Conservation (phyloP, 805 yeast genomes). For the Kazachstania psychrophila region DNA sequence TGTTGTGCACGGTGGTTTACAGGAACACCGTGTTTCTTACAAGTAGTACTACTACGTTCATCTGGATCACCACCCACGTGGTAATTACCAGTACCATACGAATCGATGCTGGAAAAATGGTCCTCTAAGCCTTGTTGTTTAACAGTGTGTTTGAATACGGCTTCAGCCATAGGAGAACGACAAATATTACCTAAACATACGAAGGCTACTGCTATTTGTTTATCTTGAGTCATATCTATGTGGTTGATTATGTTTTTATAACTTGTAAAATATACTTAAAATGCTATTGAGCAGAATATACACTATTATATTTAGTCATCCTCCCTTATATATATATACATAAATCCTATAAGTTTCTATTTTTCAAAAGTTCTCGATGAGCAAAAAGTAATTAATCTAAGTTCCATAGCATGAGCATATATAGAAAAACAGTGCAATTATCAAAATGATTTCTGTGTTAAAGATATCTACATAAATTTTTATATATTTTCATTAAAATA, state of each 20-base stretch:
- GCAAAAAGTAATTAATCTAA: too few species aligned
- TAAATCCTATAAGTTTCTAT: too few species aligned
- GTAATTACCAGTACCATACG: slow-evolving; percentile 82
- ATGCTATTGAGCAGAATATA: too few species aligned
- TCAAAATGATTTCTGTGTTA: too few species aligned
- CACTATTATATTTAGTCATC: too few species aligned
- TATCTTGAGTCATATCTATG: slow-evolving; percentile 15
- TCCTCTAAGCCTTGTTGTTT: slow-evolving; percentile 35
- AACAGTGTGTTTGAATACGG: slow-evolving; percentile 66
- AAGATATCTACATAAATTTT: too few species aligned
- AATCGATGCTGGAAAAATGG: slow-evolving; percentile 54
- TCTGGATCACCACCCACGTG: slow-evolving; percentile 83
- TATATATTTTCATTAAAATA: not conserved
- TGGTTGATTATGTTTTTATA: too few species aligned
- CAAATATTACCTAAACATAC: slow-evolving; percentile 89
- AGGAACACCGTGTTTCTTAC: slow-evolving; percentile 63
- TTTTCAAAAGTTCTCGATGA: too few species aligned
- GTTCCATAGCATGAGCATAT: too few species aligned
- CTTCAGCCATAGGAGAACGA: slow-evolving; percentile 98
- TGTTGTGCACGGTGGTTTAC: slow-evolving; percentile 70
- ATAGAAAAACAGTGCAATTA: too few species aligned
- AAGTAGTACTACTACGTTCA: slow-evolving; percentile 56
- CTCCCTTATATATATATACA: too few species aligned
- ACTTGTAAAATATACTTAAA: too few species aligned
- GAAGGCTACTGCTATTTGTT: slow-evolving; percentile 59